Evolutionary conservation across 345 rosid genomes (phyloP), one percentile per base, ranked within the genome.

Genomic region (Cardamine chenopodiifolia): DNA sequence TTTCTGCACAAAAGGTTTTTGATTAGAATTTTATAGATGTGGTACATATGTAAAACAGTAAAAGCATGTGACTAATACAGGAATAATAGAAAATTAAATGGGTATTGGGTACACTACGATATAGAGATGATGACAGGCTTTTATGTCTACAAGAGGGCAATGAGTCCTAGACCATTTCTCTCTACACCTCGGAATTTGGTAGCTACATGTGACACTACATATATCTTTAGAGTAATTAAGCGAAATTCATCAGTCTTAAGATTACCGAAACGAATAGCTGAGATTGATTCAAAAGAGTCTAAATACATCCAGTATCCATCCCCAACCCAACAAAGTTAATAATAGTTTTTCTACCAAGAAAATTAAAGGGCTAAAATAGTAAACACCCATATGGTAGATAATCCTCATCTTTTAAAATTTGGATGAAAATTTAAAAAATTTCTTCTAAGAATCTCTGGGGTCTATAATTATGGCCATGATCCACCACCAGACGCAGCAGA

Each of bases 281-380:
- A 37, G 48, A 32, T 23, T 62, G 74, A 61, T 52, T 68, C 37
- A 57, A 69, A 69, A 29, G 66, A 59, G 67, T 20, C 67, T 34
- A 47, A 68, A 75, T 52, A 77, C 71, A 58, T 71, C 65, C 61
- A 71, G 14, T 72, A 70, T 76, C 57, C 70, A 76, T 56, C 61
- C 60, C 75, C 62, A 58, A 26, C 53, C 76, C 66, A 77, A 54
- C 70, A 62, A 68, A 56, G 71, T 56, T 71, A 70, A 70, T 39
- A 35, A 5, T 25, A 44, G 4, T 52, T 14, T 47, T 65, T 31
- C 11, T 42, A 61, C 50, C 11, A 31, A 28, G 19, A 23, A 8
- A 47, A 7, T 45, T 15, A 37, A 59, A 53, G 6, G 25, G 62
- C 49, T 28, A 66, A 67, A 25, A 59, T 59, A 59, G 71, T 53